Evolutionary conservation across 2,329 filamentous ascomycete genomes (phyloP), one percentile per base, ranked within the genome.

Genomic region (Aureobasidium sp.): DNA sequence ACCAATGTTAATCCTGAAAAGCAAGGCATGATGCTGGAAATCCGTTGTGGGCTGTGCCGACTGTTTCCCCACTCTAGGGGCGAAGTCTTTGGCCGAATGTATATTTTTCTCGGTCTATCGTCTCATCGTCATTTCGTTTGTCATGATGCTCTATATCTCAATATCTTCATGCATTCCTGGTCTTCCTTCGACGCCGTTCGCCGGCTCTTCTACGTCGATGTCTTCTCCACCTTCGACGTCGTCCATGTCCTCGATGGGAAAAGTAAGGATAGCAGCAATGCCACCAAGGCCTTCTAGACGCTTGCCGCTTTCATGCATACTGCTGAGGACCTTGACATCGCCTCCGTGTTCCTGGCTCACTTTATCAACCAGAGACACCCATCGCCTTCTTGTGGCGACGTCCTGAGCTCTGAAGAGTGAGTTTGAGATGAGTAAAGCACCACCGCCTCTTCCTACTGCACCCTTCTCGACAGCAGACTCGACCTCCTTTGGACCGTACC

Each of bases 281-380:
- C 92, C 89, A 1, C 94, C 92, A 64, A 97, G 74, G 13, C 87
- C 88, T 67, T 92, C 90, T 15, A 99, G 76, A 64, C 92, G 81
- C 77, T 88, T 88, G 0, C 94, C 94, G 73, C 92, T 97, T 78
- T 97, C 93, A 74, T 97, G 93, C 70, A 95, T 88, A 69, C 89
- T 92, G 74, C 93, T 97, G 32, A 97, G 76, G n/a, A 97, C 84
- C 60, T 90, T 81, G 0, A 91, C 90, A 67, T 97, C 92, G 1
- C 93, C 94, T 5, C 93, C 94, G 66, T 91, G 87, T 3, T 80
- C 77, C 59, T 86, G 86, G 66, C 87, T 85, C n/a, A 97, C 93
- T 65, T 87, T 87, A 73, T 97, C 93, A 3, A 97, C 92, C 50
- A 97, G 80, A 9, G 78, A 79, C 0, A 97, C 93, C 81, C 92